phyloP scores from a whole-genome alignment of 1,139 yeast species.

The Yamadazyma mexicana region DNA sequence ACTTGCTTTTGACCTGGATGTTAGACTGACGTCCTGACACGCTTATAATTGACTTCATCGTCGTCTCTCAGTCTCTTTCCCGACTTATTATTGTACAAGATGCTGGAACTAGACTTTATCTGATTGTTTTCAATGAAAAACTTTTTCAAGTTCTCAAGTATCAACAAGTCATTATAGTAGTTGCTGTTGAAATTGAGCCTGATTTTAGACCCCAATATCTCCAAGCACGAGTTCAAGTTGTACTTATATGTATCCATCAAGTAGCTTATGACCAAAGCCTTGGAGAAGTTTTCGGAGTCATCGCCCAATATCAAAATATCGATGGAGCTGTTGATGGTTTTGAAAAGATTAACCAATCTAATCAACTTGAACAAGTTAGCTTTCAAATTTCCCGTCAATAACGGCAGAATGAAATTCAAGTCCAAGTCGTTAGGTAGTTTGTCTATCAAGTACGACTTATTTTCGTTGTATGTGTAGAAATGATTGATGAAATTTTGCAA shows the following conservation, averaged over 20 bases:
- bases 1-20: not conserved
- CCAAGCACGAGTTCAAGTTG: conserved; percentile 32
- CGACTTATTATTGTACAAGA: conserved; percentile 33
- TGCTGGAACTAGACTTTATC: conserved; percentile 29
- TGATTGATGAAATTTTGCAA: conserved; percentile 41
- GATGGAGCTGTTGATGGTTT: conserved; percentile 31
- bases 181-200: conserved; percentile 26
- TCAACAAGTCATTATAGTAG: conserved; percentile 43
- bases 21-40: conserved; percentile 1
- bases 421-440: conserved; percentile 28
- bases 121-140: conserved; percentile 35
- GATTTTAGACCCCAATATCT: conserved; percentile 14
- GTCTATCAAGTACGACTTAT: conserved; percentile 28
- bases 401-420: conserved; percentile 34
- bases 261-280: conserved; percentile 38
- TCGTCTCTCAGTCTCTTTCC: conserved; percentile 34
- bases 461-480: conserved; percentile 37
- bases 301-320: conserved; percentile 40
- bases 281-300: conserved; percentile 33
- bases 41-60: conserved; percentile 12
- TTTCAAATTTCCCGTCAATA: conserved; percentile 40
- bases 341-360: conserved; percentile 38
- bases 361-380: conserved; percentile 40
- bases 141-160: conserved; percentile 42
- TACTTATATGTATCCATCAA: conserved; percentile 45